These are phyloP conservation scores for Phytophthora ramorum DNA, from an alignment of 352 stramenopile species.

Conservation along the genomic window DNA sequence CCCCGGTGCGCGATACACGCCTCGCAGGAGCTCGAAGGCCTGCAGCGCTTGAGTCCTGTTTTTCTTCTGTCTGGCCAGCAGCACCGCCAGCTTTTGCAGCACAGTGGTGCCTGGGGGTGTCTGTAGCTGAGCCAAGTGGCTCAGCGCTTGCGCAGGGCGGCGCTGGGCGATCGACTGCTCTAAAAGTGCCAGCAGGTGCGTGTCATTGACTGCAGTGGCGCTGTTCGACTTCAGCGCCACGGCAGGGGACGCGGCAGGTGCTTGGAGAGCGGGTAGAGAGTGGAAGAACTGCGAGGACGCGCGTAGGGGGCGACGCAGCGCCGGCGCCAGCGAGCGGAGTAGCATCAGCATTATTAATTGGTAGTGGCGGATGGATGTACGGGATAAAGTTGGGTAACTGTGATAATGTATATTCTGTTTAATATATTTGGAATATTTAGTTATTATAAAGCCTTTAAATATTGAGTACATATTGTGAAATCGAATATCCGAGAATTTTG, in stretches of 20 bases:
- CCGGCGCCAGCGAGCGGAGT: not conserved
- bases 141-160: constrained; percentile 41
- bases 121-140: constrained; percentile 46
- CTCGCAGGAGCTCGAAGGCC: constrained; percentile 51
- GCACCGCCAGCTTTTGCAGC: constrained; percentile 57
- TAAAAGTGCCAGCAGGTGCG: constrained; percentile 31
- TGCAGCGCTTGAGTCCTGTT: constrained; percentile 26
- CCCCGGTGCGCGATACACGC: constrained; percentile 46
- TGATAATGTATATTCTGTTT: too few relatives aligned
- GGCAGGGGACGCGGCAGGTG: not conserved
- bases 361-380: too few relatives aligned
- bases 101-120: constrained; percentile 33
- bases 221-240: not conserved
- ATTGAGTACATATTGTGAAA: not conserved
- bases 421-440: not conserved
- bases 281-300: not conserved
- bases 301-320: constrained; percentile 19
- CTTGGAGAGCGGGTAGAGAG: constrained; percentile 5
- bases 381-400: too few relatives aligned
- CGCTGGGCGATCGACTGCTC: constrained; percentile 48
- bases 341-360: constrained; percentile 1
- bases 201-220: constrained; percentile 7
- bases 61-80: constrained; percentile 56
- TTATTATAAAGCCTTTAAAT: too few relatives aligned
- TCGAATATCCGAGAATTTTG: not conserved